Conservation (phyloP, 306 rosid genomes). For the Pachyrhizus erosus region DNA sequence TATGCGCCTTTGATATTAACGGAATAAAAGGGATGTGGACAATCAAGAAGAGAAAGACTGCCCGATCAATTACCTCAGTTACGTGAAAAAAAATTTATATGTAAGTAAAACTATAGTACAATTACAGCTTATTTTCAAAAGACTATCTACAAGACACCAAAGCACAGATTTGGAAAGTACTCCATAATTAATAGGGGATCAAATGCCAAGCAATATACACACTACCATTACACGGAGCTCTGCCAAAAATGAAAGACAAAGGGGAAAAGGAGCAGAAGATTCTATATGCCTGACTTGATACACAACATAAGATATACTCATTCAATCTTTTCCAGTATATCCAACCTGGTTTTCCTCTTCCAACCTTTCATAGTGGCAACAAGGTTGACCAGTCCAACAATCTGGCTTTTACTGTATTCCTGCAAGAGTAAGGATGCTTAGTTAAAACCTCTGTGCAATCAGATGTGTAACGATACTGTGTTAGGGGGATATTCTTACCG, state of each 20-base stretch:
- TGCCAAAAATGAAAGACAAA: slow-evolving; percentile 33
- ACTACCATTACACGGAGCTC: slow-evolving; percentile 48
- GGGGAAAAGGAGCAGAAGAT: slow-evolving; percentile 30
- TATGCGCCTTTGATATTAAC: neutral
- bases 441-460: slow-evolving; percentile 32
- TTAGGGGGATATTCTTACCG: slow-evolving; percentile 60
- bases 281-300: slow-evolving; percentile 37
- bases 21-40: neutral
- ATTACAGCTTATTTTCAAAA: slow-evolving; percentile 51
- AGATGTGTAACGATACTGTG: slow-evolving; percentile 13
- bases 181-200: slow-evolving; percentile 40
- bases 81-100: neutral
- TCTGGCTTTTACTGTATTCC: slow-evolving; percentile 88
- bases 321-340: slow-evolving; percentile 89
- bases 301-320: slow-evolving; percentile 49
- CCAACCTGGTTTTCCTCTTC: slow-evolving; percentile 97
- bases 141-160: slow-evolving; percentile 52
- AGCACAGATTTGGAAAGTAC: slow-evolving; percentile 46
- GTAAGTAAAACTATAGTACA: slow-evolving; percentile 48
- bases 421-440: slow-evolving; percentile 51
- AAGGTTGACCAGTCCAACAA: slow-evolving; percentile 89
- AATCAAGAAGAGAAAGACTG: neutral
- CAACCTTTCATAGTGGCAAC: slow-evolving; percentile 97
- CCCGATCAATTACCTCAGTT: neutral
- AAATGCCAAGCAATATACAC: slow-evolving; percentile 57